phyloP scores from a whole-genome alignment of 257 asterid genomes.

The Paulownia fortunei region DNA sequence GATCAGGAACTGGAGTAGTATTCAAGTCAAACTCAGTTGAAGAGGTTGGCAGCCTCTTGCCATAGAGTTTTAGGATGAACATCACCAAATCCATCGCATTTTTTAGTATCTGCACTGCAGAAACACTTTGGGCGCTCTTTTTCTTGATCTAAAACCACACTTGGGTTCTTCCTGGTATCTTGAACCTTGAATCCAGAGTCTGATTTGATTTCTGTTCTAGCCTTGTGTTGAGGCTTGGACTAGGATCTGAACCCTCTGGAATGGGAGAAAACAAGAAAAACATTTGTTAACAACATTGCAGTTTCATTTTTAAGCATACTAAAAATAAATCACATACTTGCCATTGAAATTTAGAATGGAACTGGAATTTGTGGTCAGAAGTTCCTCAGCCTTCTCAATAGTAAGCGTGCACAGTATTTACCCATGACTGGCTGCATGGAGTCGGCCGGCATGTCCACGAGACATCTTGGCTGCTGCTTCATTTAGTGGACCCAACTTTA shows the following conservation, averaged over 20 bases:
- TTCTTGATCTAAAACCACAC: neutral
- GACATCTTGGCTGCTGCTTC: neutral
- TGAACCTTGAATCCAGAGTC: neutral
- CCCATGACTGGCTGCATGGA: neutral
- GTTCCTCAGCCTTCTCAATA: slow-evolving; percentile 24
- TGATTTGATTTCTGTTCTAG: neutral
- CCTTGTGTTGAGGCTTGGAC: neutral
- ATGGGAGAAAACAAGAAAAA: too few relatives aligned
- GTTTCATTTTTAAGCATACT: neutral
- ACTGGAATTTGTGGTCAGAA: slow-evolving; percentile 18
- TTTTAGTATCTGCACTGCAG: too few relatives aligned
- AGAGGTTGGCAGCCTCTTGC: too few relatives aligned
- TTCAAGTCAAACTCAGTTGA: too few relatives aligned
- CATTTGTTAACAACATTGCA: neutral
- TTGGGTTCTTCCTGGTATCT: neutral
- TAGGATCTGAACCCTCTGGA: neutral
- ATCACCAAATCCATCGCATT: too few relatives aligned
- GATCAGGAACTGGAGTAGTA: slow-evolving; percentile 24
- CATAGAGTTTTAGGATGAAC: too few relatives aligned
- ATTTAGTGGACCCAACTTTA: slow-evolving; percentile 24
- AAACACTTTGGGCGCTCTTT: neutral
- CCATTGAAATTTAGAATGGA: slow-evolving; percentile 13
- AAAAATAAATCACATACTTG: neutral
- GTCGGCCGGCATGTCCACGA: slow-evolving; percentile 15
- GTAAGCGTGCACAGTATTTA: slow-evolving; percentile 22